Evolutionary conservation across 139 green algal species (phyloP).

Genomic region (Dunaliella sp.): DNA sequence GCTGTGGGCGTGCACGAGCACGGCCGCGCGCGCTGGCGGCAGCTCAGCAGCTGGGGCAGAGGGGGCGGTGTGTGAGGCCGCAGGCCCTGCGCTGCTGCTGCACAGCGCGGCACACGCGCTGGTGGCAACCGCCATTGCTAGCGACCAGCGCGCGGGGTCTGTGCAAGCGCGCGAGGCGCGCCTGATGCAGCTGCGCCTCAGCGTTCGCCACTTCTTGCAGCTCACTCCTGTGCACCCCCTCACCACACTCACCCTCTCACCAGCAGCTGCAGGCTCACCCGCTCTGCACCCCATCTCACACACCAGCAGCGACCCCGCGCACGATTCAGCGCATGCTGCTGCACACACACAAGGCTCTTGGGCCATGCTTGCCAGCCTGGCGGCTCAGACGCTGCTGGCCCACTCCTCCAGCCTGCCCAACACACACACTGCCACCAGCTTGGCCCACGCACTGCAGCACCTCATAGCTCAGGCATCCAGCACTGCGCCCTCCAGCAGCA

Average conservation of each 20-base stretch:
- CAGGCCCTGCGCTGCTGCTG: conserved; percentile 10
- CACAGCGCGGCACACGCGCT: neutral
- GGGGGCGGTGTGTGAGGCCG: neutral
- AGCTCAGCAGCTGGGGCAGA: neutral
- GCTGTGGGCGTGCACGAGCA: conserved; percentile 31
- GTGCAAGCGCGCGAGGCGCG: conserved; percentile 28
- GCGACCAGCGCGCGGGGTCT: neutral
- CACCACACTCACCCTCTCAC: too few species aligned
- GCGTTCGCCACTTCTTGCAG: neutral
- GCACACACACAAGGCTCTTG: too few species aligned
- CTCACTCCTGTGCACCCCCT: neutral
- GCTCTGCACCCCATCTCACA: too few species aligned
- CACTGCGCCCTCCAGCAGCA: neutral
- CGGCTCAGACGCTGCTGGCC: conserved; percentile 51
- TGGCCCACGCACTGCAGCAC: neutral
- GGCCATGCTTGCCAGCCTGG: conserved; percentile 35
- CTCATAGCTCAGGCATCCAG: neutral
- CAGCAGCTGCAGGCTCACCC: too few species aligned
- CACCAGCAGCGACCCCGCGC: too few species aligned
- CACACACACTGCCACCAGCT: neutral
- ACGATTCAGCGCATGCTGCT: too few species aligned
- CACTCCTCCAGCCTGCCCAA: conserved; percentile 33
- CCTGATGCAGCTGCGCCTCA: conserved; percentile 71
- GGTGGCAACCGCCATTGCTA: neutral
- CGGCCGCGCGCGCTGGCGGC: neutral